Conservation (phyloP, 2,329 filamentous ascomycete species). For the Aureobasidium namibiae region DNA sequence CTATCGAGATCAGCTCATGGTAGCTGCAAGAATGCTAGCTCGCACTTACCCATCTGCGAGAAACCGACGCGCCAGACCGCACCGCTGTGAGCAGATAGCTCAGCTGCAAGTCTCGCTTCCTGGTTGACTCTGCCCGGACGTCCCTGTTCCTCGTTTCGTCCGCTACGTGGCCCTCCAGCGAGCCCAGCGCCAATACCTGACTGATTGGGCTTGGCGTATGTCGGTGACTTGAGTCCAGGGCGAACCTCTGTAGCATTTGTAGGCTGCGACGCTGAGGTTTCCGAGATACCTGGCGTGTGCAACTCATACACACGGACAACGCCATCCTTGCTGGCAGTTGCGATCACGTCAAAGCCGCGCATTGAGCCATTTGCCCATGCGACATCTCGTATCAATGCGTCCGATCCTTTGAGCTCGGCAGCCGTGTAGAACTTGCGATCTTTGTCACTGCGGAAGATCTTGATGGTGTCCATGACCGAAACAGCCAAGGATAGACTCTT, state of each 20-base stretch:
- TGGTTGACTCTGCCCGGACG: slow-evolving; percentile 58
- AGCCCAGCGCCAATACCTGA: slow-evolving; percentile 49
- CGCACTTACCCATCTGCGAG: slow-evolving; percentile 36
- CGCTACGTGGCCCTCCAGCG: slow-evolving; percentile 38
- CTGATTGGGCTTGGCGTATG: slow-evolving; percentile 25
- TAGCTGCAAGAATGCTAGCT: background rate
- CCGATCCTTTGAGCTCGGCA: slow-evolving; percentile 64
- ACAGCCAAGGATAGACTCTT: slow-evolving; percentile 77
- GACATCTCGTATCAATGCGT: slow-evolving; percentile 73
- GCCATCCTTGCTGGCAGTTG: slow-evolving; percentile 88
- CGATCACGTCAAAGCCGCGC: slow-evolving; percentile 80
- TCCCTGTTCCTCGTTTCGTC: slow-evolving; percentile 47
- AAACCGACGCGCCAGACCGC: slow-evolving; percentile 72
- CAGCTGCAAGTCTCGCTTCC: slow-evolving; percentile 54
- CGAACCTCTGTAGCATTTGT: background rate
- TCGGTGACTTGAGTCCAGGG: slow-evolving; percentile 6
- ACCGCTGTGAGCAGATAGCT: slow-evolving; percentile 58
- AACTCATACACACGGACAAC: slow-evolving; percentile 81
- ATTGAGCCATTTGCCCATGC: slow-evolving; percentile 91
- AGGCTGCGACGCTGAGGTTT: slow-evolving; percentile 30
- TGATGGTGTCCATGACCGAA: slow-evolving; percentile 74
- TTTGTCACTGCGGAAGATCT: slow-evolving; percentile 70
- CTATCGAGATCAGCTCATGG: slow-evolving; percentile 40
- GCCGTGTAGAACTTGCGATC: slow-evolving; percentile 78
- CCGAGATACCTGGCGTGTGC: slow-evolving; percentile 47